Percentiles rank a stretch among this genome's conserved stretches.
Evolutionary conservation across 1,284 basidiomycete genomes (phyloP).

Genomic region (Filobasidium uniguttulatum): DNA sequence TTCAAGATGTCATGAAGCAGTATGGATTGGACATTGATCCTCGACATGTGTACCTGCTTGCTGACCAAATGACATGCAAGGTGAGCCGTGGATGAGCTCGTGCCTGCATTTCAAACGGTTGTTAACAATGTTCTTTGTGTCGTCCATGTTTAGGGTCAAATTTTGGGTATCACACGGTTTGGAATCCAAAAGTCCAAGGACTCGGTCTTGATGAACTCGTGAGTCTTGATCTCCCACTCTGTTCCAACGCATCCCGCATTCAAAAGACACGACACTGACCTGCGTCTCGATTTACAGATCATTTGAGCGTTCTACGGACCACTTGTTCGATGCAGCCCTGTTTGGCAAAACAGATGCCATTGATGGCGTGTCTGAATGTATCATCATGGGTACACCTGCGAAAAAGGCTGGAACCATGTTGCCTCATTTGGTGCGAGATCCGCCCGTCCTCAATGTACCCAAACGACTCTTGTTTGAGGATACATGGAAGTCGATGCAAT

Average conservation of each 20-base stretch:
- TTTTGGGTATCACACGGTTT: conserved; percentile 95
- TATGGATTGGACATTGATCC: conserved; percentile 99
- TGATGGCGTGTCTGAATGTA: conserved; percentile 94
- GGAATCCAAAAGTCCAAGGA: conserved; percentile 99
- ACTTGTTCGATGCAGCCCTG: conserved; percentile 93
- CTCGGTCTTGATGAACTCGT: conserved; percentile 92
- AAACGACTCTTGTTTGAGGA: conserved; percentile 48
- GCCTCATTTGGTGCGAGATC: conserved; percentile 51
- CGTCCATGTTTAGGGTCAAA: conserved; percentile 59
- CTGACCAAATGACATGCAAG: conserved; percentile 99
- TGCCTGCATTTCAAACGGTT: not conserved
- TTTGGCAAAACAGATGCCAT: conserved; percentile 93
- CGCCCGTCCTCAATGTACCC: conserved; percentile 45
- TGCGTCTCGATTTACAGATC: conserved; percentile 36
- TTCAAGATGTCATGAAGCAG: conserved; percentile 91
- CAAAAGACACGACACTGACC: not conserved
- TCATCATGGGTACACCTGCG: conserved; percentile 99
- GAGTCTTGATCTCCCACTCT: not conserved
- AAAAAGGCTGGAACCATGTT: conserved; percentile 89
- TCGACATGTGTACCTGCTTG: conserved; percentile 94
- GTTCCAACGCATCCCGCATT: not conserved
- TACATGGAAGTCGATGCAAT: not conserved
- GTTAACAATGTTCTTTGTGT: not conserved
- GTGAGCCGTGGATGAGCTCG: conserved; percentile 34
- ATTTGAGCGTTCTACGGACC: conserved; percentile 99